phyloP scores from a whole-genome alignment of 352 stramenopile species.

The Hyaloperonospora arabidopsidis region DNA sequence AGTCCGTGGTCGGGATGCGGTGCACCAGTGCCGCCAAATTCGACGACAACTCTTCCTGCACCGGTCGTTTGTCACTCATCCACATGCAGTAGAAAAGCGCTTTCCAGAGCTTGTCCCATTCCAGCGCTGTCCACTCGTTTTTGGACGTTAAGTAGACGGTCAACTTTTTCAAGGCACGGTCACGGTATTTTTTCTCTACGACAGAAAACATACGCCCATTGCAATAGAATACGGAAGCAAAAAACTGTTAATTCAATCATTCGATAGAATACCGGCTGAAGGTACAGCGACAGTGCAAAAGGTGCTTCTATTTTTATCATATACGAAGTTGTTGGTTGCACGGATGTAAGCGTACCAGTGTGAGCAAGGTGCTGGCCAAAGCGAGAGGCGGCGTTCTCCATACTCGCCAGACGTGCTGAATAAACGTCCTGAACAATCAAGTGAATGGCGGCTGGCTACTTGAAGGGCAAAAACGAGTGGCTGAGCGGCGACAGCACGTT shows the following conservation, averaged over 20 bases:
- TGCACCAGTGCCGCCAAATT: slow-evolving; percentile 61
- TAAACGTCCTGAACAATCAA: slow-evolving; percentile 3
- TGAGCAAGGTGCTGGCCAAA: slow-evolving; percentile 82
- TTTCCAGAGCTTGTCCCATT: slow-evolving; percentile 87
- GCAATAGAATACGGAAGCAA: slow-evolving; percentile 6
- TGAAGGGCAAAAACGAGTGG: slow-evolving; percentile 4
- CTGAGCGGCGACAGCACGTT: background rate
- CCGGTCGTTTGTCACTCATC: slow-evolving; percentile 83
- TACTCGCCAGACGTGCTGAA: slow-evolving; percentile 10
- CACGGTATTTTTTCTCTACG: slow-evolving; percentile 79
- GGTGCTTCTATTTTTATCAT: too few species aligned
- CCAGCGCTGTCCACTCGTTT: slow-evolving; percentile 54
- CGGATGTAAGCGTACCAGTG: slow-evolving; percentile 50
- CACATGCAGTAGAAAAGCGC: slow-evolving; percentile 87
- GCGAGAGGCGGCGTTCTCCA: slow-evolving; percentile 72
- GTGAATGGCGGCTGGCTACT: slow-evolving; percentile 6
- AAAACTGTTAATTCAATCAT: too few species aligned
- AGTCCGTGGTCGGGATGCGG: slow-evolving; percentile 33
- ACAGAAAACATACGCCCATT: slow-evolving; percentile 1
- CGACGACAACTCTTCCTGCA: slow-evolving; percentile 72
- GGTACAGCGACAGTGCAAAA: too few species aligned
- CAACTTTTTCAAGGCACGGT: slow-evolving; percentile 78
- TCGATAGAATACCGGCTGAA: too few species aligned
- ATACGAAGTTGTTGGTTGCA: too few species aligned
- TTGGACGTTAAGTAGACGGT: slow-evolving; percentile 65